phyloP scores from a whole-genome alignment of 2,329 filamentous ascomycete genomes.

The Penicillium italicum region DNA sequence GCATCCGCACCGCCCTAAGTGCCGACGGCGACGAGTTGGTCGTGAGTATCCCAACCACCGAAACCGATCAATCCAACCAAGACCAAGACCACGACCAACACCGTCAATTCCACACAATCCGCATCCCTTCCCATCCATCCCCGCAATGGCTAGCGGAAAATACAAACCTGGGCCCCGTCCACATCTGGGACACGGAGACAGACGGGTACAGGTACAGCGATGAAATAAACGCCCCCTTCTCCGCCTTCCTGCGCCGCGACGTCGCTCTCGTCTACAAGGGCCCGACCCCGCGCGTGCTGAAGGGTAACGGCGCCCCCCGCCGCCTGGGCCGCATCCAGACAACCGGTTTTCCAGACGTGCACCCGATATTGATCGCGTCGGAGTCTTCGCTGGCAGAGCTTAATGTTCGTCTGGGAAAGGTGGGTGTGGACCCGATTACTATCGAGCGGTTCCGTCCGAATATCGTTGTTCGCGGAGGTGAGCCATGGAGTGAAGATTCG shows the following conservation, averaged over 20 bases:
- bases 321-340: constrained; percentile 53
- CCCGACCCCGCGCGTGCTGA: constrained; percentile 53
- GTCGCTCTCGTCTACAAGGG: constrained; percentile 62
- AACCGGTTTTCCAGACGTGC: constrained; percentile 59
- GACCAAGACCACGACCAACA: not conserved
- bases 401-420: constrained; percentile 49
- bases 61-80: constrained; percentile 25
- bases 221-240: constrained; percentile 52
- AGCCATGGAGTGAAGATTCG: constrained; percentile 60
- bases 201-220: constrained; percentile 55
- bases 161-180: constrained; percentile 49
- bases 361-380: constrained; percentile 55
- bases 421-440: constrained; percentile 48
- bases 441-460: constrained; percentile 64
- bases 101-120: constrained; percentile 35
- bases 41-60: constrained; percentile 42
- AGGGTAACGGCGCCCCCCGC: constrained; percentile 54
- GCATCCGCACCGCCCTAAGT: constrained; percentile 55
- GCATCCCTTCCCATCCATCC: constrained; percentile 55
- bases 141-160: constrained; percentile 53
- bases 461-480: constrained; percentile 55
- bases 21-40: constrained; percentile 46
- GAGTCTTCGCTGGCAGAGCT: constrained; percentile 57
- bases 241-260: constrained; percentile 53
- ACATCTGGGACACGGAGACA: constrained; percentile 59